These are phyloP conservation scores for Herpotrichia juniperi DNA, from an alignment of 2,329 filamentous ascomycete species.

Conservation along the genomic window DNA sequence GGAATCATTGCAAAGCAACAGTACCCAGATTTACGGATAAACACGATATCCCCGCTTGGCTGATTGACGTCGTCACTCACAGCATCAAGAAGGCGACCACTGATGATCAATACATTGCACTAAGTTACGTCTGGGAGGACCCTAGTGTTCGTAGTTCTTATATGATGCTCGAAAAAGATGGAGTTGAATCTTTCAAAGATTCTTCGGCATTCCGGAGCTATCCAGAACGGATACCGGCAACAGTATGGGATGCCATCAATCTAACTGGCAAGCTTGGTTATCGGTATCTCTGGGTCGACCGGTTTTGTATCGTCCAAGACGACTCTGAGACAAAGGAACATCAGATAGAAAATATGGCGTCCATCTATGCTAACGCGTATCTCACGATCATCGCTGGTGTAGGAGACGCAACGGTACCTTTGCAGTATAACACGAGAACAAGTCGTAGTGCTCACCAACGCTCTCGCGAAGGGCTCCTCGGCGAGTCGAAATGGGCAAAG, in stretches of 20 bases:
- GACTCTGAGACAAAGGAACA: background rate
- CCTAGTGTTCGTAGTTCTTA: background rate
- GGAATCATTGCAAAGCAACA: background rate
- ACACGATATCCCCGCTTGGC: background rate
- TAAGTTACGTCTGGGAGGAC: slow-evolving; percentile 1
- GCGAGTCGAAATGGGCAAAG: background rate
- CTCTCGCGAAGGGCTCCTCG: background rate
- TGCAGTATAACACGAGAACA: background rate
- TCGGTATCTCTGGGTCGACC: slow-evolving; percentile 10
- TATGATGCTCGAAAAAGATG: background rate
- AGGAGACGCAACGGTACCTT: background rate
- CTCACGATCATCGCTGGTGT: slow-evolving; percentile 4
- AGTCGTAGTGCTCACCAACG: background rate
- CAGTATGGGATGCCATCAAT: background rate
- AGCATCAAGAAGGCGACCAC: background rate
- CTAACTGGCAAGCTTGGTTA: background rate
- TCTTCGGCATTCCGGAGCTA: background rate
- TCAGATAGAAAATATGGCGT: slow-evolving; percentile 5
- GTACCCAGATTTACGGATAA: background rate
- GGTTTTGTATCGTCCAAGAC: slow-evolving; percentile 11
- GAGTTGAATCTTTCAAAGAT: background rate
- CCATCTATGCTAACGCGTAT: slow-evolving; percentile 5
- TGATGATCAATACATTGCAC: background rate
- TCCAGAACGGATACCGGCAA: background rate
- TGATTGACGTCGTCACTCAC: background rate